Base-by-base conservation (phyloP, 192 early-diverging fungal species). In the Ambispora gerdemannii region DNA sequence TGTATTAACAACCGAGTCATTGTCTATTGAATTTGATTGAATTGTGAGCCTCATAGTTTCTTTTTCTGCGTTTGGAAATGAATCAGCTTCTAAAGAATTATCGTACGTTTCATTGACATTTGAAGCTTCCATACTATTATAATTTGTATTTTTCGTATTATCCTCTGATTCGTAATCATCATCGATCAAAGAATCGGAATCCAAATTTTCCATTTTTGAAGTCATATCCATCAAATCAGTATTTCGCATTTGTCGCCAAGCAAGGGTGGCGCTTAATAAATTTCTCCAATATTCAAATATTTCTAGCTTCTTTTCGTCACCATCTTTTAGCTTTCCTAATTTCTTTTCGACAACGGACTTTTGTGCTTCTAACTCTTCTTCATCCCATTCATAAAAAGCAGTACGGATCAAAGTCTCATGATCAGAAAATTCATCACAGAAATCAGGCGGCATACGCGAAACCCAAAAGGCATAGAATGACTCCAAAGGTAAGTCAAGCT, bases 311-410 rank as follows among this genome's bases (percentile, higher is more conserved):
- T 71, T 4, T 0, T 56, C 69, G 36, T 87, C 81, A 22, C 72
- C 68, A n/a, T 67, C 72, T 2, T 34, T 80, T 8, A 75, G 67
- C 53, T 87, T 87, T 7, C 80, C 86, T 10, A 75, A 63, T 43
- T 76, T 77, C 28, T 79, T 81, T 30, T 43, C 56, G 0, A 74
- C 70, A 6, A 74, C 74, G 4, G 59, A 69, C 15, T 75, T 22
- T 25, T 81, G 70, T 3, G 55, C 25, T 58, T 71, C 30, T 10
- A 85, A 13, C 3, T 69, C 76, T 1, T 77, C 63, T 2, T 76
- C 50, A 19, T 73, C 60, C 60, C 74, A 66, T 7, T 75, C 72
- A 38, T 73, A 72, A 31, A 87, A 72, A 2, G 74, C 75, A 35
- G 75, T 73, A 20, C 58, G 52, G 6, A 85, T 62, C 27, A 79